A percentile compares a stretch with the other conserved stretches of the same genome.
phyloP scores from a whole-genome alignment of 2,329 filamentous ascomycete genomes.

The Aspergillus luchuensis region DNA sequence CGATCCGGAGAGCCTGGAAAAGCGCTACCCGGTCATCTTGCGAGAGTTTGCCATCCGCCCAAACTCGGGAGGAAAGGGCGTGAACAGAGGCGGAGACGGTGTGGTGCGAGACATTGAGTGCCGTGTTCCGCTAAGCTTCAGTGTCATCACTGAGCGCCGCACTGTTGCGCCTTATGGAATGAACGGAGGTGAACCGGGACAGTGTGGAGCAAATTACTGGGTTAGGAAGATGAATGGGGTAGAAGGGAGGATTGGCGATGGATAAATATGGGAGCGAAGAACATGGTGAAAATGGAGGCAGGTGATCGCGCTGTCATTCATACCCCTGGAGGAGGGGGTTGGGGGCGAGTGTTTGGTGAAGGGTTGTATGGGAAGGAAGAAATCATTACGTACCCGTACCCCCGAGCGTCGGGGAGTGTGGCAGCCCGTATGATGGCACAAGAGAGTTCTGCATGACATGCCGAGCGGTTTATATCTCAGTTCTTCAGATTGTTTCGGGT shows the following conservation, averaged over 20 bases:
- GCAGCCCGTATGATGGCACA: background rate
- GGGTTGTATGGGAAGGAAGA: too few relatives aligned
- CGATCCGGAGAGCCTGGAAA: conserved; percentile 77
- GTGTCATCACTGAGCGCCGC: conserved; percentile 27
- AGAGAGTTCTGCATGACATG: too few relatives aligned
- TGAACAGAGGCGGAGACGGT: conserved; percentile 71
- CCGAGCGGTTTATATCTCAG: too few relatives aligned
- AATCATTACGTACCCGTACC: too few relatives aligned
- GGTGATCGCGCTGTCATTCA: conserved; percentile 29
- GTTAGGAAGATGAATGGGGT: too few relatives aligned
- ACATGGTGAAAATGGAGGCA: conserved; percentile 23
- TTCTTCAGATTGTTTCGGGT: too few relatives aligned
- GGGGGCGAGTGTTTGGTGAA: too few relatives aligned
- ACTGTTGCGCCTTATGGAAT: conserved; percentile 29
- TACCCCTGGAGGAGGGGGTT: conserved; percentile 29
- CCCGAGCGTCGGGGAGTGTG: background rate
- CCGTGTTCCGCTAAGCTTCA: conserved; percentile 49
- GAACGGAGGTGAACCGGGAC: conserved; percentile 20
- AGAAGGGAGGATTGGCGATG: too few relatives aligned
- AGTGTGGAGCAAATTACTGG: conserved; percentile 67
- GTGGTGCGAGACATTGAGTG: conserved; percentile 80
- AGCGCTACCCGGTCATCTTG: conserved; percentile 72
- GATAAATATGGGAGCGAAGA: conserved; percentile 29
- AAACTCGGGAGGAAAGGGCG: conserved; percentile 65
- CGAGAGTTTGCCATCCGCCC: conserved; percentile 66